Evolutionary conservation across 805 yeast species (phyloP), one percentile per base, ranked within the genome.

Genomic region (Candida loeiensis): DNA sequence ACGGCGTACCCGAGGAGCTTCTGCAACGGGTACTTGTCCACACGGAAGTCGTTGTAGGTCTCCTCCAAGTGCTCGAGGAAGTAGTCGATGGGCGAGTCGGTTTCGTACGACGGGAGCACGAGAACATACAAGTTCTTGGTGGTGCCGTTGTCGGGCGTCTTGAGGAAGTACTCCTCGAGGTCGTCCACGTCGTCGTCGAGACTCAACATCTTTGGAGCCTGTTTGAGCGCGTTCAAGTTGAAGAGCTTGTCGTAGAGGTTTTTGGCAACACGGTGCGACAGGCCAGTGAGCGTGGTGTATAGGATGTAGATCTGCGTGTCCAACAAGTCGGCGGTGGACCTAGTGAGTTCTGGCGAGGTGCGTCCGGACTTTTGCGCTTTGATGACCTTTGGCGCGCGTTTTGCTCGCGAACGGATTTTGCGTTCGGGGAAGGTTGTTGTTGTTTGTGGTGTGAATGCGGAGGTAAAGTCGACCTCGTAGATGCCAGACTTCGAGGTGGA

Each of bases 41-140:
- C 76, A 49, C 96, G 73, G 65, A 87, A 87, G 59, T 89, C 97
- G 45, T 82, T 82, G 45, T 77, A 77, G 1, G 95, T 87, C 40
- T 89, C 96, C 46, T 77, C 73, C 48, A 89, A 67, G 32, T 85
- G 80, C 51, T 86, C 95, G 41, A 89, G 65, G 59, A 88, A 87
- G 55, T 79, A 90, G 59, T 89, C 97, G 22, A 90, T 72, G 11
- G 97, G 96, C 1, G 95, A 85, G 58, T 89, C 97, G 0, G 90
- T 85, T 48, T 88, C 96, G 56, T 89, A 89, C 0, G 96, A 87
- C 1, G 97, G 97, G 22, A 89, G 67, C 12, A 89, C 86, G 43
- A 89, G 48, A 26, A 90, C 56, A 53, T 87, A 89, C 9, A 87
- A 62, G 29, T 76, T 63, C 40, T 79, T 73, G 9, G 47, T 45